Percentiles rank a stretch among this genome's conserved stretches.
Evolutionary conservation across 1,139 yeast genomes (phyloP).

Genomic region (Hemisphaericaspora subhashii): DNA sequence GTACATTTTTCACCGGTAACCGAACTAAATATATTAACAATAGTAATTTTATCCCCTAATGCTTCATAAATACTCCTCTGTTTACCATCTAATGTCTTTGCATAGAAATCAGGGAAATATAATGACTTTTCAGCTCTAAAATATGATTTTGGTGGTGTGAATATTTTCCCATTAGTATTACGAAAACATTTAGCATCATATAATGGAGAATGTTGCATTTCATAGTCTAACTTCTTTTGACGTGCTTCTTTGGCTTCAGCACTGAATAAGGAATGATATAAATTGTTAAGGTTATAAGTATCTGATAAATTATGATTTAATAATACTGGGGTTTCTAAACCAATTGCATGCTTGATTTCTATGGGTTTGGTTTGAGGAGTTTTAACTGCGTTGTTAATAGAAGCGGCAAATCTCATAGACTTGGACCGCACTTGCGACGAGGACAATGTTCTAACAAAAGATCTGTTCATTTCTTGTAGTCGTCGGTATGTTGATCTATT

Average conservation of each 20-base stretch:
- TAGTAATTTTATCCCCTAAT: slow-evolving; percentile 55
- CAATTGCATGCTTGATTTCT: slow-evolving; percentile 40
- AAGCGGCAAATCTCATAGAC: slow-evolving; percentile 23
- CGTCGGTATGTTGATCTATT: too few species aligned
- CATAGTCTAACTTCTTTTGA: slow-evolving; percentile 60
- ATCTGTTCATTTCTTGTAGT: slow-evolving; percentile 6
- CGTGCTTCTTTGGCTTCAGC: slow-evolving; percentile 53
- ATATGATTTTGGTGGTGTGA: slow-evolving; percentile 73
- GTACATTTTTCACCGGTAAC: slow-evolving; percentile 73
- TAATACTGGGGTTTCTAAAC: slow-evolving; percentile 34
- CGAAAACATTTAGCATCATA: slow-evolving; percentile 78
- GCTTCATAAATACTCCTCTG: slow-evolving; percentile 34
- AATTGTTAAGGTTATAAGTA: slow-evolving; percentile 22
- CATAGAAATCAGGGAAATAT: slow-evolving; percentile 83
- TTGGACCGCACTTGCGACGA: slow-evolving; percentile 1
- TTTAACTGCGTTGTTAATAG: slow-evolving; percentile 28
- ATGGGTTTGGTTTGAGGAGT: slow-evolving; percentile 30
- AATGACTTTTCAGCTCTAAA: slow-evolving; percentile 74
- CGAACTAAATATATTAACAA: slow-evolving; percentile 67
- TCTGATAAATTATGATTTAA: slow-evolving; percentile 25
- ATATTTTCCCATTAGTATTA: slow-evolving; percentile 81
- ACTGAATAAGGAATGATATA: slow-evolving; percentile 32
- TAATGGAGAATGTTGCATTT: slow-evolving; percentile 83
- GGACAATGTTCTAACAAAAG: not conserved
- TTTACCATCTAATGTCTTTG: slow-evolving; percentile 51